Evolutionary conservation across 352 stramenopile species (phyloP).

Genomic region (Globisporangium canariense): DNA sequence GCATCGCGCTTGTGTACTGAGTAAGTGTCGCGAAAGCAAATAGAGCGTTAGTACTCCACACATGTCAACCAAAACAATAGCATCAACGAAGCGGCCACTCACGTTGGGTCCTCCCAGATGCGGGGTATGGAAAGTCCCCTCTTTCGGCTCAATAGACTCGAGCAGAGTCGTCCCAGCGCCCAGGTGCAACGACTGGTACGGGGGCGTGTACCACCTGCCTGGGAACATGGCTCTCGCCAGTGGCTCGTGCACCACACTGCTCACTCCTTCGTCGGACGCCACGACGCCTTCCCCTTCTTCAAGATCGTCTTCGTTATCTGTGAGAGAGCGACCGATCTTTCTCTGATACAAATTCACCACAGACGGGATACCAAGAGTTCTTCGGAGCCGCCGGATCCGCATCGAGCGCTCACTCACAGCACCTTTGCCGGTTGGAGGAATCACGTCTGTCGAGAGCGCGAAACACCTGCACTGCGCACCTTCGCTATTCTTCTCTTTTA

Average conservation of each 20-base stretch:
- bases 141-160: slow-evolving; percentile 42
- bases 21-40: not conserved
- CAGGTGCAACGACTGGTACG: slow-evolving; percentile 40
- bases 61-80: not conserved
- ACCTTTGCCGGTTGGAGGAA: not conserved
- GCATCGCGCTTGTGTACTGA: not conserved
- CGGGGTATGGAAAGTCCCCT: not conserved
- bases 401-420: slow-evolving; percentile 19
- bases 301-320: slow-evolving; percentile 20
- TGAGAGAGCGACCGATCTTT: slow-evolving; percentile 23
- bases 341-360: slow-evolving; percentile 38
- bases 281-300: slow-evolving; percentile 25
- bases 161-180: slow-evolving; percentile 36
- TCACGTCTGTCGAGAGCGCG: slow-evolving; percentile 7
- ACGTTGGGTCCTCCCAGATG: no score
- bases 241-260: slow-evolving; percentile 23
- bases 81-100: not conserved
- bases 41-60: not conserved
- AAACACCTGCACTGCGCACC: slow-evolving; percentile 39
- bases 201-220: slow-evolving; percentile 16
- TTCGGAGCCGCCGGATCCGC: slow-evolving; percentile 31
- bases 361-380: slow-evolving; percentile 35
- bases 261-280: slow-evolving; percentile 22
- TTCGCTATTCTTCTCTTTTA: not conserved
- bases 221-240: slow-evolving; percentile 27